Conservation (phyloP, 1,284 basidiomycete genomes). For the Puccinia novopanici region DNA sequence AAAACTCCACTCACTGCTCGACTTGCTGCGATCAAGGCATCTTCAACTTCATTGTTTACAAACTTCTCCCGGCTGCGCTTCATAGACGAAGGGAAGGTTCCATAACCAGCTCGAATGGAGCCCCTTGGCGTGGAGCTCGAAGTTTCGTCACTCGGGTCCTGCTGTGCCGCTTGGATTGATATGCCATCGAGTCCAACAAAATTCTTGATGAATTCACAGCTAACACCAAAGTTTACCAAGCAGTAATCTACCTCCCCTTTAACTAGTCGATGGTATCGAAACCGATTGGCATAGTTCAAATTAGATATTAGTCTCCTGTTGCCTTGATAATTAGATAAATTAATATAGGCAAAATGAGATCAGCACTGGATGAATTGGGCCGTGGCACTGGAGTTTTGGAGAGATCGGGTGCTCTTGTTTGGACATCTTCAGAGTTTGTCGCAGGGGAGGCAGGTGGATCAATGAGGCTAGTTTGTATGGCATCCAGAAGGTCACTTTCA, state of each 20-base stretch:
- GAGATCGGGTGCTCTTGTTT: neutral
- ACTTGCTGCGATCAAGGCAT: conserved; percentile 30
- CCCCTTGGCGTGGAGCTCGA: neutral
- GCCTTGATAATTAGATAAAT: conserved; percentile 87
- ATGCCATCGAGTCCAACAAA: conserved; percentile 65
- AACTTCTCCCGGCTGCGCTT: neutral
- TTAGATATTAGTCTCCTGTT: conserved; percentile 78
- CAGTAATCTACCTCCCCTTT: conserved; percentile 86
- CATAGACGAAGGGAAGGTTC: neutral
- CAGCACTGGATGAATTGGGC: conserved; percentile 60
- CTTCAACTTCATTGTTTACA: conserved; percentile 35
- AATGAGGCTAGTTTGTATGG: conserved; percentile 38
- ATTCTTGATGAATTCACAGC: conserved; percentile 88
- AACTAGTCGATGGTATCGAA: conserved; percentile 69
- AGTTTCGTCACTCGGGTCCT: neutral
- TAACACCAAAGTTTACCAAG: conserved; percentile 87
- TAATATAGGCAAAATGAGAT: conserved; percentile 80
- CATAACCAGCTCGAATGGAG: conserved; percentile 8
- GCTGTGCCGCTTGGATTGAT: neutral
- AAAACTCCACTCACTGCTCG: conserved; percentile 28
- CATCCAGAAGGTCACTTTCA: conserved; percentile 32
- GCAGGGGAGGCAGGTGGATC: conserved; percentile 21
- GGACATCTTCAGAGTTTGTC: neutral
- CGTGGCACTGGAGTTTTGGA: conserved; percentile 33
- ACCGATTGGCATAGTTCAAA: conserved; percentile 81